Evolutionary conservation across 805 yeast genomes (phyloP).

Genomic region (Candida tibetensis): DNA sequence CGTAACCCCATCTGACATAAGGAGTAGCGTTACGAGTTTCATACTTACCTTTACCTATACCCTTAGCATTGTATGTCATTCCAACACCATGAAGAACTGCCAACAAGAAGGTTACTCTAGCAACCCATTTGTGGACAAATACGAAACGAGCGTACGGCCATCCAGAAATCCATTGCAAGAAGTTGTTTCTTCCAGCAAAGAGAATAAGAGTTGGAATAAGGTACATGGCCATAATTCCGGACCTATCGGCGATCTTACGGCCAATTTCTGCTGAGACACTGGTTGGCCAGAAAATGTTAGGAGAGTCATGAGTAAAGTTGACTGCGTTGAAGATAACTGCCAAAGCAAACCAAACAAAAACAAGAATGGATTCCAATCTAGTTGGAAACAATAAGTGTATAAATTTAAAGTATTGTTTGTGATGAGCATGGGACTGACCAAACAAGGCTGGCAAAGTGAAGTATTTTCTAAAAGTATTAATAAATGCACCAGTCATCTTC

Average conservation of each 20-base stretch:
- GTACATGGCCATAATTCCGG: conserved; percentile 49
- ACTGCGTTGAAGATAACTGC: conserved; percentile 27
- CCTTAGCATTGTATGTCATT: conserved; percentile 31
- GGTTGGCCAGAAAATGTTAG: conserved; percentile 24
- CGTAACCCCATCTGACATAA: conserved; percentile 35
- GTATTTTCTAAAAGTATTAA: conserved; percentile 23
- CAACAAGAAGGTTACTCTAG: conserved; percentile 48
- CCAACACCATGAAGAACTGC: conserved; percentile 49
- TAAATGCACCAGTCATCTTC: conserved; percentile 22
- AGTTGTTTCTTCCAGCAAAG: conserved; percentile 51
- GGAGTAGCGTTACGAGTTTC: conserved; percentile 25
- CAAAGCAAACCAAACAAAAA: conserved; percentile 38
- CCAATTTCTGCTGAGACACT: conserved; percentile 27
- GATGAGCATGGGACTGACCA: conserved; percentile 22
- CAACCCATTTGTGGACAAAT: conserved; percentile 64
- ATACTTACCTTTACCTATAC: conserved; percentile 30
- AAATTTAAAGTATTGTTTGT: conserved; percentile 7
- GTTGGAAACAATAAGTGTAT: conserved; percentile 45
- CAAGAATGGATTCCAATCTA: conserved; percentile 47
- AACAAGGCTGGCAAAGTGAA: conserved; percentile 36
- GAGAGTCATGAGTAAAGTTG: conserved; percentile 22
- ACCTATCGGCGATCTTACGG: conserved; percentile 52
- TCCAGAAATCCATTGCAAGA: conserved; percentile 21
- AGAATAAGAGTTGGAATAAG: conserved; percentile 57
- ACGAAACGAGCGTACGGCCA: conserved; percentile 54